Evolutionary conservation across 2,329 filamentous ascomycete species (phyloP).

Genomic region (Colletotrichum orbiculare): DNA sequence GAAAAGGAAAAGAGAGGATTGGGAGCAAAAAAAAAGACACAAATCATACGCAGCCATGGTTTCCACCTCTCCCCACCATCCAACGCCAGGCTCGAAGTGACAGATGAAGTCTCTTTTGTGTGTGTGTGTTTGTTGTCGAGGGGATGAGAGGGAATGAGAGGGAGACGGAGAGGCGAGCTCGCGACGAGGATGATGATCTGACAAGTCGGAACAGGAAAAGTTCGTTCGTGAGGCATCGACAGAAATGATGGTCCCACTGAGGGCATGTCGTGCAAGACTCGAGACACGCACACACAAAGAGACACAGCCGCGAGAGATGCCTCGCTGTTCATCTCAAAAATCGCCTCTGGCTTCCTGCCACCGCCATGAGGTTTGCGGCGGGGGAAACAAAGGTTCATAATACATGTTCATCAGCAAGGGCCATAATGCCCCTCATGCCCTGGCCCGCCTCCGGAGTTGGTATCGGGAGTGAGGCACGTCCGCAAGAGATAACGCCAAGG

Average conservation of each 20-base stretch:
- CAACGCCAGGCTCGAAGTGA: slow-evolving; percentile 14
- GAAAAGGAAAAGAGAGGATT: too few species aligned
- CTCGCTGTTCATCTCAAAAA: not conserved
- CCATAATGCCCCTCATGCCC: slow-evolving; percentile 14
- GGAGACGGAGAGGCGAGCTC: not conserved
- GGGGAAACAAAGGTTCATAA: slow-evolving; percentile 18
- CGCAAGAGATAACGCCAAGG: not conserved
- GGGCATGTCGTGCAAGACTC: slow-evolving; percentile 9
- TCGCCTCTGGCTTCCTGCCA: slow-evolving; percentile 8
- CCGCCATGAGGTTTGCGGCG: not conserved
- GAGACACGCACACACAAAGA: not conserved
- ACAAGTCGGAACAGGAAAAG: not conserved
- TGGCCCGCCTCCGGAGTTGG: not conserved
- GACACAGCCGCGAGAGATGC: not conserved
- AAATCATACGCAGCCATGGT: slow-evolving; percentile 6
- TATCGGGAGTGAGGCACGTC: not conserved
- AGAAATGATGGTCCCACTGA: not conserved
- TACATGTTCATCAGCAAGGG: slow-evolving; percentile 28
- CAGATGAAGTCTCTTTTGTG: too few species aligned
- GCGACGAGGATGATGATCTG: not conserved
- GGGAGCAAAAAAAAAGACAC: not conserved
- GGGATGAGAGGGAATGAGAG: not conserved
- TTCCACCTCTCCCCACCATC: not conserved
- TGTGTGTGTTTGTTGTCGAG: too few species aligned
- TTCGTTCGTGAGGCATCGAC: not conserved